Evolutionary conservation across 768 basidiomycete species (phyloP), one percentile per base, ranked within the genome.

Genomic region (Ephemerocybe angulata): DNA sequence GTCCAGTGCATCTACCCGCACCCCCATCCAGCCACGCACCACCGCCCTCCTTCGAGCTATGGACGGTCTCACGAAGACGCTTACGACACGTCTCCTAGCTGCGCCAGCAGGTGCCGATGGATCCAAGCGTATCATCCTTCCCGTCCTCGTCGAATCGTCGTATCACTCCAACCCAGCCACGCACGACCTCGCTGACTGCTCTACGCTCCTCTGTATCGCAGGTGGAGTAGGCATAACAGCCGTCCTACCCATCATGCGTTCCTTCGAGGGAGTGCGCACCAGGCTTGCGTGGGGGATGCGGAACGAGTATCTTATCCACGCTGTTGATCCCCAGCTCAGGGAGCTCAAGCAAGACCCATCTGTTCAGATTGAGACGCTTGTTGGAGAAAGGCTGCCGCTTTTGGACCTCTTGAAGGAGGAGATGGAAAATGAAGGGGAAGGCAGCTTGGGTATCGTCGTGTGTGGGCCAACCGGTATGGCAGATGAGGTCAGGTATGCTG

Each of bases 181-280:
- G 10, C 54, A 44, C 11, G 44, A 52, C 29, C 50, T 56, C 40
- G 50, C 24, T 6, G 27, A 31, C 17, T 56, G 55, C 49, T 52
- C 55, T 10, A 56, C 50, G 50, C 42, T 56, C 22, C 1, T 56
- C 11, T 50, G 42, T 35, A 52, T 56, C 35, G 50, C 55, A n/a
- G 55, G 55, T 51, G 55, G 55, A 3, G 55, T 52, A 5, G 55
- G 55, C 29, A 52, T 56, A 29, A 56, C 55, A 29, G 41, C 50
- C 37, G 55, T 56, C 12, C 4, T 56, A 3, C 54, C 55, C 31
- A 56, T 52, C 29, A 8, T 52, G 13, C 19, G 38, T n/a, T 35
- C 50, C n/a, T 56, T 52, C 25, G 49, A 49, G 19, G 55, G 51
- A 7, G 31, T 47, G 3, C 50, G 35, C 13, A 33, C 50, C 3